These are phyloP conservation scores for Neofusicoccum umdonicola DNA, from an alignment of 2,329 filamentous ascomycete genomes.

Conservation along the genomic window DNA sequence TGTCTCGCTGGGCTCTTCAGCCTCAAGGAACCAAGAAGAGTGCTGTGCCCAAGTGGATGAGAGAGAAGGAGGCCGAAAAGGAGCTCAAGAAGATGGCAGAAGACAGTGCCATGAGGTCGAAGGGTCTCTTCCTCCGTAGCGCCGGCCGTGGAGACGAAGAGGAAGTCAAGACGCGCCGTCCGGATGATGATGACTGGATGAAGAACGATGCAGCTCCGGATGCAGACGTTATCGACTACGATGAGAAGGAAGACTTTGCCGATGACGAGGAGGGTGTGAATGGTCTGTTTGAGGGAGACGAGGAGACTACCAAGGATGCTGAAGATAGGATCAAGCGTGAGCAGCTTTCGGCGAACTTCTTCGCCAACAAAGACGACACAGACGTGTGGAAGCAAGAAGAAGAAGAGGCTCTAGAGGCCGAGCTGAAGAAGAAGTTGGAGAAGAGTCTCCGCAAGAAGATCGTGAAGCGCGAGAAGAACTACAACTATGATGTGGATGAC, in stretches of 20 bases:
- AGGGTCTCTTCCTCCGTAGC: slow-evolving; percentile 17
- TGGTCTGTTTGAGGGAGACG: slow-evolving; percentile 41
- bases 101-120: slow-evolving; percentile 21
- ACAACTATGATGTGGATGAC: slow-evolving; percentile 73
- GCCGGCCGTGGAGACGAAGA: slow-evolving; percentile 30
- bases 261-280: slow-evolving; percentile 69
- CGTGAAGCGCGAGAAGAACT: slow-evolving; percentile 80
- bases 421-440: slow-evolving; percentile 67
- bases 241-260: slow-evolving; percentile 70
- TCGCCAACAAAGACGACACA: slow-evolving; percentile 58
- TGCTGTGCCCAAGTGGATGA: slow-evolving; percentile 53
- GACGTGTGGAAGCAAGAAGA: slow-evolving; percentile 65
- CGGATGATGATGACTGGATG: slow-evolving; percentile 42
- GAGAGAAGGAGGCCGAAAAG: slow-evolving; percentile 53
- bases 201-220: slow-evolving; percentile 52
- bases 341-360: slow-evolving; percentile 84
- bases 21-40: slow-evolving; percentile 67
- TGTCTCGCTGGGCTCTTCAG: slow-evolving; percentile 53
- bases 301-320: slow-evolving; percentile 61
- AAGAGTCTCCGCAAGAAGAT: slow-evolving; percentile 78
- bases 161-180: slow-evolving; percentile 38
- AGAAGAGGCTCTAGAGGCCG: slow-evolving; percentile 65
- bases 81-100: slow-evolving; percentile 26
- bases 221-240: slow-evolving; percentile 65
- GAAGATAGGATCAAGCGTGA: slow-evolving; percentile 68